phyloP scores from a whole-genome alignment of 768 basidiomycete genomes.

The Boletus reticuloceps region DNA sequence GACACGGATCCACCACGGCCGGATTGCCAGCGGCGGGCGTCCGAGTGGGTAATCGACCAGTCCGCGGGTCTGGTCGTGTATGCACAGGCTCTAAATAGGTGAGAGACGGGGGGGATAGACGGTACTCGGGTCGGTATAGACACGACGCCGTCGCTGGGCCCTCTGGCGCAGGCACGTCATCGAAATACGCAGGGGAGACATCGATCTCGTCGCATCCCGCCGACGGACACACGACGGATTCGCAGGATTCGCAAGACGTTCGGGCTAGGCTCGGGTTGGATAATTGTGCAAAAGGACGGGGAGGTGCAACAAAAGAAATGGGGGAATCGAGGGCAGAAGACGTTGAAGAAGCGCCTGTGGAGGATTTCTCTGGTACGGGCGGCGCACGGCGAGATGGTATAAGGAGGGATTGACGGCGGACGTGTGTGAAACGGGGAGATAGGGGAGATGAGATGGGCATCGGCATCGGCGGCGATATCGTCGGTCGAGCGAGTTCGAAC shows the following conservation, averaged over 20 bases:
- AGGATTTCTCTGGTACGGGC: slow-evolving; percentile 3
- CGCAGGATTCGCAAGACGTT: slow-evolving; percentile 19
- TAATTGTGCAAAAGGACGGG: slow-evolving; percentile 1
- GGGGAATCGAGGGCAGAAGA: slow-evolving; percentile 13
- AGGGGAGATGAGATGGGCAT: slow-evolving; percentile 17
- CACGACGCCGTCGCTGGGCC: slow-evolving; percentile 43
- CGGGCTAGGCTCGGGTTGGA: slow-evolving; percentile 4
- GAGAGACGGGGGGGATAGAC: slow-evolving; percentile 16
- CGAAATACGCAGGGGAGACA: slow-evolving; percentile 45
- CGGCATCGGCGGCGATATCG: slow-evolving; percentile 48
- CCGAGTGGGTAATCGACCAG: neutral
- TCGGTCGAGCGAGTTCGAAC: slow-evolving; percentile 72
- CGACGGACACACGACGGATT: slow-evolving; percentile 15
- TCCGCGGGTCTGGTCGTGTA: slow-evolving; percentile 5
- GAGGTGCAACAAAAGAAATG: slow-evolving; percentile 1
- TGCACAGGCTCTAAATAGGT: slow-evolving; percentile 18
- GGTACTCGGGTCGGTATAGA: slow-evolving; percentile 31
- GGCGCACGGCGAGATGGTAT: slow-evolving; percentile 8
- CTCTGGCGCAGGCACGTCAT: slow-evolving; percentile 42
- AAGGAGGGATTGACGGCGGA: neutral
- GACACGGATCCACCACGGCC: neutral
- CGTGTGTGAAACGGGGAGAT: neutral
- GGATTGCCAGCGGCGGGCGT: neutral
- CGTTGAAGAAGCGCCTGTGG: neutral
- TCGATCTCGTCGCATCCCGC: slow-evolving; percentile 25